A percentile compares a stretch with the other conserved stretches of the same genome.
Evolutionary conservation across 2,329 filamentous ascomycete genomes (phyloP).

Genomic region (Pseudocercospora cruenta): DNA sequence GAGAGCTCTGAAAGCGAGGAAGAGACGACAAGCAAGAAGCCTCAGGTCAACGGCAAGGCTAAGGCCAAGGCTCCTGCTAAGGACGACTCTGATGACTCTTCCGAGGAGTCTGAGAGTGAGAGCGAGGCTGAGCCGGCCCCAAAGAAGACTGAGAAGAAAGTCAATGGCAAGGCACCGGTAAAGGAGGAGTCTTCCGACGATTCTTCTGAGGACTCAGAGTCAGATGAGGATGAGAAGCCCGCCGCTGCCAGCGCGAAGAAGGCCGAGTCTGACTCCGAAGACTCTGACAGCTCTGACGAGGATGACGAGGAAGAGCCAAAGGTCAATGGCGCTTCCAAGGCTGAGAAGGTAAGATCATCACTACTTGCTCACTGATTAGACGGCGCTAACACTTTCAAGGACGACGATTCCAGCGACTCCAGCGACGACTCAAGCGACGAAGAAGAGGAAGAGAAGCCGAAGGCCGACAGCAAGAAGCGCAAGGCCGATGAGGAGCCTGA

Average conservation of each 20-base stretch:
- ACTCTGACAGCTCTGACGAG: conserved; percentile 37
- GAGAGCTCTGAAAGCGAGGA: conserved; percentile 45
- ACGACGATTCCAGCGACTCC: conserved; percentile 42
- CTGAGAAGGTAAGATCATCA: conserved; percentile 26
- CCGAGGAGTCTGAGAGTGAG: conserved; percentile 27
- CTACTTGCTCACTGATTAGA: neutral
- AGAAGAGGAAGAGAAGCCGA: conserved; percentile 36
- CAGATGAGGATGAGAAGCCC: conserved; percentile 35
- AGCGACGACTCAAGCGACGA: conserved; percentile 44
- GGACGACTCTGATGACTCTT: conserved; percentile 21
- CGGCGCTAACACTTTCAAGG: conserved; percentile 20
- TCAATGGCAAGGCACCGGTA: conserved; percentile 35
- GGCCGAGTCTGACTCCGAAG: conserved; percentile 28
- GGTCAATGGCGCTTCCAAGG: conserved; percentile 40
- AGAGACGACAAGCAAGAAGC: conserved; percentile 30
- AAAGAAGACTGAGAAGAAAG: conserved; percentile 31
- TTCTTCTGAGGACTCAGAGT: conserved; percentile 35
- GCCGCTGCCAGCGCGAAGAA: conserved; percentile 34
- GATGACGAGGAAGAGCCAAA: conserved; percentile 27
- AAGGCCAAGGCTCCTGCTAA: conserved; percentile 31
- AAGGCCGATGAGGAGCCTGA: conserved; percentile 62
- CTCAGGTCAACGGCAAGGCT: conserved; percentile 28
- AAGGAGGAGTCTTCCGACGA: conserved; percentile 26
- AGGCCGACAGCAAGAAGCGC: conserved; percentile 64
- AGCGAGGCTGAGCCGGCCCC: conserved; percentile 34